A percentile compares a stretch with the other conserved stretches of the same genome.
phyloP scores from a whole-genome alignment of 2,329 filamentous ascomycete species.

The Alternaria gaisen region DNA sequence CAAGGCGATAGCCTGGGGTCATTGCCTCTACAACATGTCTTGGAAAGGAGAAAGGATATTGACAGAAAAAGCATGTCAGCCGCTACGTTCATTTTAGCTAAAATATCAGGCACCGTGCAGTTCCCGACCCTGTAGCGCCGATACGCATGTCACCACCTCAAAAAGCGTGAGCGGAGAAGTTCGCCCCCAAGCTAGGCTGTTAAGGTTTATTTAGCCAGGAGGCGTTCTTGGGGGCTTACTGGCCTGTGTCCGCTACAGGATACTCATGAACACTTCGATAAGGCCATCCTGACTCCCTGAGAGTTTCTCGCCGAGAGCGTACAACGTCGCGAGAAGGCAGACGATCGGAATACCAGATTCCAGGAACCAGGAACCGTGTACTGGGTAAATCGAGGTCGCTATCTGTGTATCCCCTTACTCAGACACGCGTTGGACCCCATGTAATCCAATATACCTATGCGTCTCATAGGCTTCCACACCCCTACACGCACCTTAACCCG shows the following conservation, averaged over 20 bases:
- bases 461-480: slow-evolving; percentile 5
- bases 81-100: neutral
- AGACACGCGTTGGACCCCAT: slow-evolving; percentile 10
- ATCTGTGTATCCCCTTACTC: neutral
- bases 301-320: neutral
- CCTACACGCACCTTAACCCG: neutral
- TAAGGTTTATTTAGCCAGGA: slow-evolving; percentile 1
- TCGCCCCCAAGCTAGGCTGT: neutral
- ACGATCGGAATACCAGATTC: slow-evolving; percentile 1
- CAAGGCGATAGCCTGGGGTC: neutral
- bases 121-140: neutral
- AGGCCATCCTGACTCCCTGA: neutral
- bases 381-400: neutral
- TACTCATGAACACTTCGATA: neutral
- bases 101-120: neutral
- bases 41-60: neutral
- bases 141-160: neutral
- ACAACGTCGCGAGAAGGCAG: neutral
- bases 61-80: slow-evolving; percentile 1
- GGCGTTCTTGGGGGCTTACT: neutral
- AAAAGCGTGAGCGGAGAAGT: neutral
- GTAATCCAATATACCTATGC: neutral
- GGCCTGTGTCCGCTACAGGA: neutral
- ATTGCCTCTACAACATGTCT: neutral
- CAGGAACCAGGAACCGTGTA: neutral